Conservation (phyloP, 2,329 filamentous ascomycete genomes). For the Colletotrichum sp. region DNA sequence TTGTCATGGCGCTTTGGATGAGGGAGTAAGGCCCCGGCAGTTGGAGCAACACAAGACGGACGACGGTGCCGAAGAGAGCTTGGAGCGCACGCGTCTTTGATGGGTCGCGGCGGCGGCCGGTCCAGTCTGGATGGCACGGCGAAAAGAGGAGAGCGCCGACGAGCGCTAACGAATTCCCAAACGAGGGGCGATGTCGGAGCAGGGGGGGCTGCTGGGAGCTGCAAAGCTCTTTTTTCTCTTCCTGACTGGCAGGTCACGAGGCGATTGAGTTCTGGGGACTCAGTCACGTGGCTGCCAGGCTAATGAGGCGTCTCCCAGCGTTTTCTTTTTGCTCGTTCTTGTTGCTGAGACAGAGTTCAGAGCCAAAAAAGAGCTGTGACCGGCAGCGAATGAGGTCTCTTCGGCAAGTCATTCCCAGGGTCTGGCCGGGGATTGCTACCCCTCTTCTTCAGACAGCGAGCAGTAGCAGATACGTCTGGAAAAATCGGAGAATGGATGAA, state of each 20-base stretch:
- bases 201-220: background rate
- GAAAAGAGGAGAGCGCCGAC: background rate
- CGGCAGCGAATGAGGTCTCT: background rate
- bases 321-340: background rate
- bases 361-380: background rate
- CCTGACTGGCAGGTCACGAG: background rate
- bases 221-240: background rate
- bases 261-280: background rate
- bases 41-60: background rate
- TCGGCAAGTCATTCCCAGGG: background rate
- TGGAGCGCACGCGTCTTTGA: background rate
- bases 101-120: background rate
- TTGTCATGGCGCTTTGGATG: background rate
- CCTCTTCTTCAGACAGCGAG: background rate
- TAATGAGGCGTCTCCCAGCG: background rate
- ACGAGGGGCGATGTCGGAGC: constrained; percentile 12
- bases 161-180: background rate
- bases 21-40: background rate
- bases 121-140: background rate
- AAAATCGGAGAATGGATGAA: background rate
- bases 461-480: background rate
- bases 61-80: background rate
- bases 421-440: background rate
- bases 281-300: background rate
- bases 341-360: background rate